Conservation (phyloP, 2,329 filamentous ascomycete species). For the Thelonectria discophora region DNA sequence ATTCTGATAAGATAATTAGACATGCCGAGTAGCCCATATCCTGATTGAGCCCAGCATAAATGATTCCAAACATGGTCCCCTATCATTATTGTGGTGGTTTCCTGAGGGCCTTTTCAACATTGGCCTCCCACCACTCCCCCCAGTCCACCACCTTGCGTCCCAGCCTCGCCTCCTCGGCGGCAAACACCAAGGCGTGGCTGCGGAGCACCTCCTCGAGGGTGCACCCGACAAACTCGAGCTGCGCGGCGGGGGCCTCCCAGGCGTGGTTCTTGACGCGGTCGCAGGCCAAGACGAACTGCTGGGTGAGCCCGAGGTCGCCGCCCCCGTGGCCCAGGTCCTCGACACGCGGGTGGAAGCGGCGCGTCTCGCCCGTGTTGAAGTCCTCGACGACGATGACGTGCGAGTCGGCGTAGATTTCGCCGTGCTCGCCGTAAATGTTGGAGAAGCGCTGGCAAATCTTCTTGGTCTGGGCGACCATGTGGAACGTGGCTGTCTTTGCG, state of each 20-base stretch:
- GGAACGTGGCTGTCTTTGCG: slow-evolving; percentile 87
- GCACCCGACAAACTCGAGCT: slow-evolving; percentile 80
- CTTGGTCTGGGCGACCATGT: slow-evolving; percentile 93
- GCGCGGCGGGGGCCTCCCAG: slow-evolving; percentile 74
- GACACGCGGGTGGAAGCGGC: slow-evolving; percentile 43
- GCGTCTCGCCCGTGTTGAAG: slow-evolving; percentile 49
- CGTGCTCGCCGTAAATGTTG: slow-evolving; percentile 83
- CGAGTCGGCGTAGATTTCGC: slow-evolving; percentile 88
- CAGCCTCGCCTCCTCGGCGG: slow-evolving; percentile 85
- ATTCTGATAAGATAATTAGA: no score
- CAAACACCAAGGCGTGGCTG: slow-evolving; percentile 93
- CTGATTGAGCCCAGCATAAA: no score
- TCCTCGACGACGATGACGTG: slow-evolving; percentile 77
- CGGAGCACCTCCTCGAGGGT: slow-evolving; percentile 86
- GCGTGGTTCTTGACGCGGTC: slow-evolving; percentile 78
- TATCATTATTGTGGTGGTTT: no score
- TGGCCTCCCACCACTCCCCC: slow-evolving; percentile 74
- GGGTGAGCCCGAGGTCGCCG: slow-evolving; percentile 67
- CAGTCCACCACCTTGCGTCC: slow-evolving; percentile 77
- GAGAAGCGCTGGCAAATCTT: slow-evolving; percentile 88
- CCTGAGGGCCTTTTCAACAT: slow-evolving; percentile 37
- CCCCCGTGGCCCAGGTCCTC: slow-evolving; percentile 53
- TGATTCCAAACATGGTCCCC: slow-evolving; percentile 5
- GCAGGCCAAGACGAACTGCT: slow-evolving; percentile 85
- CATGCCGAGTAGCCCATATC: no score